Evolutionary conservation across 2,329 filamentous ascomycete genomes (phyloP).

Genomic region (Aphanocladium album): DNA sequence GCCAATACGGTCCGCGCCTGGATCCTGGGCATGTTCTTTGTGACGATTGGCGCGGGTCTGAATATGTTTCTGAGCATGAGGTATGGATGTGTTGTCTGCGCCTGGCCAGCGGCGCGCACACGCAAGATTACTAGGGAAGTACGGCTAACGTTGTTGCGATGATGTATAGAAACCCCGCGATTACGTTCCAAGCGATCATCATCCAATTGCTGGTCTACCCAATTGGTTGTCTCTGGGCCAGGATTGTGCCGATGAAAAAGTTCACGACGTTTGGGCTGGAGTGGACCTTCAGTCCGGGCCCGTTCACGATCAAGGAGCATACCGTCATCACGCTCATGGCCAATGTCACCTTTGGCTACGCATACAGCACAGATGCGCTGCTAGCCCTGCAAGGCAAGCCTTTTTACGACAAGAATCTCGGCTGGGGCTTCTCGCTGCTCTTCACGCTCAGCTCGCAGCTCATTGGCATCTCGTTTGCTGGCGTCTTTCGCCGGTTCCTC

Average conservation of each 20-base stretch:
- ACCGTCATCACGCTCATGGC: conserved; percentile 51
- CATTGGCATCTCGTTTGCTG: conserved; percentile 57
- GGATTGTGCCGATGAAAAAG: conserved; percentile 34
- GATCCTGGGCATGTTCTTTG: conserved; percentile 40
- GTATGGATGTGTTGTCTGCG: conserved; percentile 15
- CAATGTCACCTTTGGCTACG: conserved; percentile 44
- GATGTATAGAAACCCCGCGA: conserved; percentile 26
- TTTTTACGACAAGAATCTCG: conserved; percentile 42
- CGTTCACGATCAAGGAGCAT: conserved; percentile 50
- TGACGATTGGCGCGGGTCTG: conserved; percentile 39
- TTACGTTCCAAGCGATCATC: conserved; percentile 34
- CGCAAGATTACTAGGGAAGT: no score
- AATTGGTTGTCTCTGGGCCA: conserved; percentile 39
- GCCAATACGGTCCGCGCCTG: conserved; percentile 38
- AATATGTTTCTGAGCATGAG: conserved; percentile 44
- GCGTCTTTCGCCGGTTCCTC: conserved; percentile 50
- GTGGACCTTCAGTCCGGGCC: conserved; percentile 43
- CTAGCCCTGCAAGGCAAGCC: conserved; percentile 38
- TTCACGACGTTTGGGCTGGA: conserved; percentile 37
- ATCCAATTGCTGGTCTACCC: conserved; percentile 38
- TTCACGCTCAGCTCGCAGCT: conserved; percentile 54
- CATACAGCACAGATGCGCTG: conserved; percentile 38
- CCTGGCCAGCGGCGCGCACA: background rate
- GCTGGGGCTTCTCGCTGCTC: conserved; percentile 53
- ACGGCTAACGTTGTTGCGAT: background rate